A percentile compares a stretch with the other conserved stretches of the same genome.
Conservation (phyloP, 371 early-diverging fungal species). For the Rozella allomycis region DNA sequence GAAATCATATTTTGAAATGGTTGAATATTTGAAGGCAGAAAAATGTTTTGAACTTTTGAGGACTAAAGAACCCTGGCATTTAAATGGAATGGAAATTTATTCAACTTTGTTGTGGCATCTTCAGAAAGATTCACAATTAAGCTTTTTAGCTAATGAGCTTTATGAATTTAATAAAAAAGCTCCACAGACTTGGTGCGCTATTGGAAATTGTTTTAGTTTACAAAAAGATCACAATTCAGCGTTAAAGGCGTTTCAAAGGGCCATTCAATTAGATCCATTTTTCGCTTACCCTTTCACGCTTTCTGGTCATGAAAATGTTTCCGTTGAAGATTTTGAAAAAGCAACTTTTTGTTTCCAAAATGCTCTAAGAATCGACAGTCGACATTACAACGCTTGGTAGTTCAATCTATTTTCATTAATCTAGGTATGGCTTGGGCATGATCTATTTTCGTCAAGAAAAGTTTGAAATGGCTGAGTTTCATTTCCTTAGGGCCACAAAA, state of each 20-base stretch:
- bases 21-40: slow-evolving; percentile 10
- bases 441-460: slow-evolving; percentile 40
- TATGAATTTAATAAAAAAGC: slow-evolving; percentile 26
- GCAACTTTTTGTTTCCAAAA: slow-evolving; percentile 41
- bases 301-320: slow-evolving; percentile 50
- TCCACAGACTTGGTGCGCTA: slow-evolving; percentile 44
- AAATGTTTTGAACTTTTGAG: too few species aligned
- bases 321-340: slow-evolving; percentile 40
- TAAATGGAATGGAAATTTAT: slow-evolving; percentile 45
- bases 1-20: slow-evolving; percentile 30
- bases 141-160: slow-evolving; percentile 40
- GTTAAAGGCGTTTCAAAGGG: slow-evolving; percentile 41
- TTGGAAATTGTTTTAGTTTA: slow-evolving; percentile 49
- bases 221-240: slow-evolving; percentile 45
- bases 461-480: slow-evolving; percentile 32
- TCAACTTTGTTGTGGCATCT: slow-evolving; percentile 56
- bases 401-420: background rate
- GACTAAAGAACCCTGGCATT: slow-evolving; percentile 41
- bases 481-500: slow-evolving; percentile 33
- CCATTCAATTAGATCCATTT: slow-evolving; percentile 39
- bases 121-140: slow-evolving; percentile 32
- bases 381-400: slow-evolving; percentile 57
- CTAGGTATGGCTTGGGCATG: slow-evolving; percentile 46
- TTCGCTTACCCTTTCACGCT: slow-evolving; percentile 55
- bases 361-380: slow-evolving; percentile 37